Evolutionary conservation across 345 rosid species (phyloP).

Genomic region (Eutrema yunnanense): DNA sequence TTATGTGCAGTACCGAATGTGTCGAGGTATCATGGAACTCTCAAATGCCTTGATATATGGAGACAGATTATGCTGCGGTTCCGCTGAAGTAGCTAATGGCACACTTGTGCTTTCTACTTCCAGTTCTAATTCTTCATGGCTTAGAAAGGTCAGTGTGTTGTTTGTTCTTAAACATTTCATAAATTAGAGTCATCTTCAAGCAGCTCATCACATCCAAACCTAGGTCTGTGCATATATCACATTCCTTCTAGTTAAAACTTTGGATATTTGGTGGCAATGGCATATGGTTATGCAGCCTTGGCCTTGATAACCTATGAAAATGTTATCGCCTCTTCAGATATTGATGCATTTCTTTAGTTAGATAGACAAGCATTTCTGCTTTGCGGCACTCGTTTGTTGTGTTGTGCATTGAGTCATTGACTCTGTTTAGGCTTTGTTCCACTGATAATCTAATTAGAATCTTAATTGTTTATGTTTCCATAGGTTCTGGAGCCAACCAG

Average conservation of each 20-base stretch:
- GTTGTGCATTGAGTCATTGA: not conserved
- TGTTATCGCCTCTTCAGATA: not conserved
- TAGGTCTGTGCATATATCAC: not conserved
- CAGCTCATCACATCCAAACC: not conserved
- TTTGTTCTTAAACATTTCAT: not conserved
- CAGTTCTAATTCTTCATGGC: slow-evolving; percentile 50
- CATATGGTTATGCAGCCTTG: not conserved
- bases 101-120: slow-evolving; percentile 50
- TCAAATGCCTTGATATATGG: slow-evolving; percentile 93
- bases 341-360: not conserved
- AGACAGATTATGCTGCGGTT: slow-evolving; percentile 81
- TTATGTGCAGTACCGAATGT: slow-evolving; percentile 86
- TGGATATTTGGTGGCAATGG: not conserved
- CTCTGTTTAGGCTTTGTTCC: not conserved
- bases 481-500: slow-evolving; percentile 71
- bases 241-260: not conserved
- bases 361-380: not conserved
- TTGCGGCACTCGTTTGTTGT: not conserved
- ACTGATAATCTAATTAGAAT: not conserved
- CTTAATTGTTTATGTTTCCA: slow-evolving; percentile 13
- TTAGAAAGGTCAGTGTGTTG: slow-evolving; percentile 50
- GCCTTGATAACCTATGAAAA: not conserved
- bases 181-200: slow-evolving; percentile 8
- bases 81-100: slow-evolving; percentile 71
- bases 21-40: slow-evolving; percentile 84